Base-by-base conservation (phyloP, 305 asterid species). In the Solanum hybrid region DNA sequence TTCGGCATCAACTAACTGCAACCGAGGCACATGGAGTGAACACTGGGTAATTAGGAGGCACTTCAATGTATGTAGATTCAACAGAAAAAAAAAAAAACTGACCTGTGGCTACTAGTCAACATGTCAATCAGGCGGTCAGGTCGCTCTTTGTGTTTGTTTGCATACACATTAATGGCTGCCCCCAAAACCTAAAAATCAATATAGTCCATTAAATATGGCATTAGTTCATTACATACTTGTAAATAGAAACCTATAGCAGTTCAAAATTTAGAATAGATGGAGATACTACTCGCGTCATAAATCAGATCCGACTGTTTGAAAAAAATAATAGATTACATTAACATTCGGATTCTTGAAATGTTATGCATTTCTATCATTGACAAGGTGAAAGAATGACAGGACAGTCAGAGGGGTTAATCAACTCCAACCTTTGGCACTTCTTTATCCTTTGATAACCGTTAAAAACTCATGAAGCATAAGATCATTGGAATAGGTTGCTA, bases 121-220 rank as follows among this genome's bases (percentile, higher is more conserved):
- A 97, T 97, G 96, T 97, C 99, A 92, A 96, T 97, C 93, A 97
- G 98, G 91, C 99, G 98, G 94, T 97, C 99, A 61, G 99, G 98
- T 24, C 99, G 97, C 94, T 97, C 99, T 93, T 97, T 97, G 93
- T 97, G 99, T 91, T 95, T 95, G 94, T 97, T 97, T 89, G 99
- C 99, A 89, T 97, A 97, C 79, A 97, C 99, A 91, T 97, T 97
- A 72, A 97, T 97, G 87, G 99, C 98, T 90, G 99, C 99, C 88
- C 99, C 99, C 95, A 97, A 91, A 90, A 97, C 99, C 98, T 96
- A 93, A 87, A 92, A 79, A 83, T 85, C 68, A 84, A 31, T 51
- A 31, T 4, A 57, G 27, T 84, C 31, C 31, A 22, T 84, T 51
- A 84, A 51, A 51, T 84, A 29, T 15, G 31, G 22, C 88, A 51